These are phyloP conservation scores for Chaetomium strumarium DNA, from an alignment of 2,329 filamentous ascomycete species.

Conservation along the genomic window DNA sequence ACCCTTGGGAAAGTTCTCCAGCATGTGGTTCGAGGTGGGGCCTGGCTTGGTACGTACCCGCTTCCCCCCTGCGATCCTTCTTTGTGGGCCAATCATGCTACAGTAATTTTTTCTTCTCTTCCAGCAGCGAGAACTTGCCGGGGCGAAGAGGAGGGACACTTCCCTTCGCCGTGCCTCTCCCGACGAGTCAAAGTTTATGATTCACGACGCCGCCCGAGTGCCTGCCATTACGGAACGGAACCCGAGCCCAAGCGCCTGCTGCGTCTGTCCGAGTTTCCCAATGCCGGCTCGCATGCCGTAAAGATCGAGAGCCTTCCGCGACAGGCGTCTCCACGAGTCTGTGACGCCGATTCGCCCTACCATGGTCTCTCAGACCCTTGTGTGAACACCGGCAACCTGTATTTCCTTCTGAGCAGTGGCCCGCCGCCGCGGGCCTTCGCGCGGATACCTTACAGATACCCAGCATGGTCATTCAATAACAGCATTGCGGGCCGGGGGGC, in stretches of 20 bases:
- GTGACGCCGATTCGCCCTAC: conserved; percentile 19
- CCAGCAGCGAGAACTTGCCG: neutral
- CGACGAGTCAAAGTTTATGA: neutral
- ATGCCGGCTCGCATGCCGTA: conserved; percentile 19
- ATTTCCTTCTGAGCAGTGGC: conserved; percentile 34
- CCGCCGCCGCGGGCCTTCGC: conserved; percentile 39
- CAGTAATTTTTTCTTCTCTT: conserved; percentile 2
- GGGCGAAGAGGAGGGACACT: conserved; percentile 6
- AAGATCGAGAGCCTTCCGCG: conserved; percentile 16
- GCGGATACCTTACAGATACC: conserved; percentile 36
- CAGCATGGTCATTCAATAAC: conserved; percentile 37
- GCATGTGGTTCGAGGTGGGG: too few relatives aligned
- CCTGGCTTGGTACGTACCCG: neutral
- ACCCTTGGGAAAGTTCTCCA: neutral
- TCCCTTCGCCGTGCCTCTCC: neutral
- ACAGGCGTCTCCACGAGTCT: conserved; percentile 13
- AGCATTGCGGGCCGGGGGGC: conserved; percentile 37
- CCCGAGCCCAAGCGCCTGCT: neutral
- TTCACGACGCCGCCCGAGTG: neutral
- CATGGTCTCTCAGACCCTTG: conserved; percentile 23
- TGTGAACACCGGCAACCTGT: conserved; percentile 38
- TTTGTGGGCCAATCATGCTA: conserved; percentile 5
- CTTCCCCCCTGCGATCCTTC: neutral
- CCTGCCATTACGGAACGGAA: neutral
- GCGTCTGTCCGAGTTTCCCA: neutral